Percentiles rank a stretch among this genome's conserved stretches.
Conservation (phyloP, 2,329 filamentous ascomycete species). For the Thermomyces lanuginosus region DNA sequence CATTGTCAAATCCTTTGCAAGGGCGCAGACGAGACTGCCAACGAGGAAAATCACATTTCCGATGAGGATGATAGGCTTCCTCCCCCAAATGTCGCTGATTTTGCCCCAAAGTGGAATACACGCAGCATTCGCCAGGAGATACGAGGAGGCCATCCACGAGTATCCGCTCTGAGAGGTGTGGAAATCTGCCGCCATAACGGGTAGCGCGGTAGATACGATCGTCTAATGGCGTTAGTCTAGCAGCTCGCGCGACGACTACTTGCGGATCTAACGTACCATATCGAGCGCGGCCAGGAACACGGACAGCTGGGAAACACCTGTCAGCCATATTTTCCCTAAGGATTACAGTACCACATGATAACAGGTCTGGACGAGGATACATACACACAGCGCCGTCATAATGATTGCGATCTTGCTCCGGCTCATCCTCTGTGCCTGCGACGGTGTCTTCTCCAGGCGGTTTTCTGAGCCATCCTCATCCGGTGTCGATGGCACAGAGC, state of each 20-base stretch:
- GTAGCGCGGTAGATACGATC: conserved; percentile 30
- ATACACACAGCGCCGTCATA: conserved; percentile 27
- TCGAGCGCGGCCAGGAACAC: conserved; percentile 45
- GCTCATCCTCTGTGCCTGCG: conserved; percentile 23
- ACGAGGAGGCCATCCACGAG: conserved; percentile 34
- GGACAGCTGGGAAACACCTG: conserved; percentile 31
- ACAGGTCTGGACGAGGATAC: conserved; percentile 4
- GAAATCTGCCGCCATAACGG: conserved; percentile 28
- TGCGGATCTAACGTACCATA: conserved; percentile 26
- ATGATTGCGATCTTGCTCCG: conserved; percentile 26
- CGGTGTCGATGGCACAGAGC: no score
- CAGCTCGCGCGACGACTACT: conserved; percentile 2
- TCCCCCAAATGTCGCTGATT: conserved; percentile 49
- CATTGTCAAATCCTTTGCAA: conserved; percentile 44
- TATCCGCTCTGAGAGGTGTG: conserved; percentile 28
- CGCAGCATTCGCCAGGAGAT: conserved; percentile 30
- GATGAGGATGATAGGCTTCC: conserved; percentile 45
- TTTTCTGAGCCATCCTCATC: no score
- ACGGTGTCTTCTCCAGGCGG: conserved; percentile 12
- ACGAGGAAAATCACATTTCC: conserved; percentile 47
- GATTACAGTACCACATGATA: not conserved
- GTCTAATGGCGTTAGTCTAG: conserved; percentile 13
- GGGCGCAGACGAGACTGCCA: conserved; percentile 43
- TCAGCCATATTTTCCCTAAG: conserved; percentile 8
- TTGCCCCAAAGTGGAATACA: conserved; percentile 46